Conservation (phyloP, 2,329 filamentous ascomycete species). For the Capronia americana region DNA sequence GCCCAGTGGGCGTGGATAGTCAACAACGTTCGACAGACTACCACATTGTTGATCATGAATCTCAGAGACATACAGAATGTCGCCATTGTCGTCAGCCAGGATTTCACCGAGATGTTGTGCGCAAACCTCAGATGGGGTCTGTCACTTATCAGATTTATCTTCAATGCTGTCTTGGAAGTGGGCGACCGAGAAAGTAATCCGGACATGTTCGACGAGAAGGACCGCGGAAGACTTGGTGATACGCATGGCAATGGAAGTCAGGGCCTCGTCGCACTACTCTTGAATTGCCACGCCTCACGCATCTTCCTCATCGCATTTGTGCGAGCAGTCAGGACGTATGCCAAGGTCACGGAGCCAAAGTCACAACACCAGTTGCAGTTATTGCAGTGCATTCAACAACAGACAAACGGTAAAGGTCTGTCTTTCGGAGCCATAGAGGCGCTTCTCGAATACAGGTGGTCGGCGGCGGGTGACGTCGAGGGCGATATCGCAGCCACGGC, state of each 20-base stretch:
- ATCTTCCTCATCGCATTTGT: conserved; percentile 69
- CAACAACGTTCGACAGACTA: conserved; percentile 37
- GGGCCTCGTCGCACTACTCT: conserved; percentile 57
- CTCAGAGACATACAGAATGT: conserved; percentile 32
- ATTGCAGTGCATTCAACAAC: conserved; percentile 54
- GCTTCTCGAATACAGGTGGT: conserved; percentile 35
- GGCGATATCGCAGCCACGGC: conserved; percentile 32
- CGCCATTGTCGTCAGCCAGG: conserved; percentile 48
- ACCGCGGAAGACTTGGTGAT: conserved; percentile 30
- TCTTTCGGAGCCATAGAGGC: conserved; percentile 36
- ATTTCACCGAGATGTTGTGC: conserved; percentile 73
- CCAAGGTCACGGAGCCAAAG: conserved; percentile 61
- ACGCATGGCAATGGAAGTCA: conserved; percentile 36
- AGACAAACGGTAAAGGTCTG: conserved; percentile 36
- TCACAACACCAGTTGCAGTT: conserved; percentile 58
- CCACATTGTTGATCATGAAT: conserved; percentile 32
- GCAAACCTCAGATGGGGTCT: conserved; percentile 81
- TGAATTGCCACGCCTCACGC: conserved; percentile 77
- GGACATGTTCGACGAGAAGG: conserved; percentile 35
- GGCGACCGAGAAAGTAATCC: conserved; percentile 44
- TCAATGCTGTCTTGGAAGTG: conserved; percentile 60
- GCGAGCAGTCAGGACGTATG: conserved; percentile 33
- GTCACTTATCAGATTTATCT: conserved; percentile 65
- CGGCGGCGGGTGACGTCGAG: conserved; percentile 41
- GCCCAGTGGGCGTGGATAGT: conserved; percentile 39